Conservation (phyloP, 2,329 filamentous ascomycete genomes). For the Fusarium sp. region DNA sequence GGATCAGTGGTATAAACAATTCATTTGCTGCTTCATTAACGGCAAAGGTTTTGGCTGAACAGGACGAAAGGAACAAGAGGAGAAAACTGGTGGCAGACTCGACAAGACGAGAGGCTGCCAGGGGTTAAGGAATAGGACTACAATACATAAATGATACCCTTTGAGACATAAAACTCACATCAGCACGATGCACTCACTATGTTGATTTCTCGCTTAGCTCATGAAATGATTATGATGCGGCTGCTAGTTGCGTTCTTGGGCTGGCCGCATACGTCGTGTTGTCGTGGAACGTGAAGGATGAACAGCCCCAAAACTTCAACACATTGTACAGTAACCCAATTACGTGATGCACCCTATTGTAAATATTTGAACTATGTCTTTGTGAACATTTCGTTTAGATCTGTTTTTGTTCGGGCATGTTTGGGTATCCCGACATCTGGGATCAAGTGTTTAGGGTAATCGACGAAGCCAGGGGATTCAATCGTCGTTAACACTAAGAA, state of each 20-base stretch:
- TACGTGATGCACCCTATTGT: too few species aligned
- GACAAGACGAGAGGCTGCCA: slow-evolving; percentile 26
- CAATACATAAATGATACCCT: slow-evolving; percentile 44
- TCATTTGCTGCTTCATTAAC: slow-evolving; percentile 86
- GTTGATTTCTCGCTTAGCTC: background rate
- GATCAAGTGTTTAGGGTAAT: too few species aligned
- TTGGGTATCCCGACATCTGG: too few species aligned
- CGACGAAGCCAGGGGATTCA: too few species aligned
- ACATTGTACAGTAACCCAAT: too few species aligned
- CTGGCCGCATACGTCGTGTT: too few species aligned
- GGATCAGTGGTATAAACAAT: slow-evolving; percentile 82
- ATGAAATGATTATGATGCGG: background rate
- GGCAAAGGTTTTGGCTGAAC: slow-evolving; percentile 87
- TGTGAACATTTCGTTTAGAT: too few species aligned
- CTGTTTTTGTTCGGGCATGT: too few species aligned
- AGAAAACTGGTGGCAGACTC: slow-evolving; percentile 70
- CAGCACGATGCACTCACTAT: background rate
- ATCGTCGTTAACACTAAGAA: too few species aligned
- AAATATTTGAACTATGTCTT: too few species aligned
- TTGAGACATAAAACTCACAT: background rate
- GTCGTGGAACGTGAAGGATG: too few species aligned
- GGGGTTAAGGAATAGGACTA: slow-evolving; percentile 31
- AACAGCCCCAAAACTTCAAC: too few species aligned
- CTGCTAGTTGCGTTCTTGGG: background rate
- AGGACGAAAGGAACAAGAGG: slow-evolving; percentile 84